phyloP scores from a whole-genome alignment of 768 basidiomycete species.

The Suillus luteus region DNA sequence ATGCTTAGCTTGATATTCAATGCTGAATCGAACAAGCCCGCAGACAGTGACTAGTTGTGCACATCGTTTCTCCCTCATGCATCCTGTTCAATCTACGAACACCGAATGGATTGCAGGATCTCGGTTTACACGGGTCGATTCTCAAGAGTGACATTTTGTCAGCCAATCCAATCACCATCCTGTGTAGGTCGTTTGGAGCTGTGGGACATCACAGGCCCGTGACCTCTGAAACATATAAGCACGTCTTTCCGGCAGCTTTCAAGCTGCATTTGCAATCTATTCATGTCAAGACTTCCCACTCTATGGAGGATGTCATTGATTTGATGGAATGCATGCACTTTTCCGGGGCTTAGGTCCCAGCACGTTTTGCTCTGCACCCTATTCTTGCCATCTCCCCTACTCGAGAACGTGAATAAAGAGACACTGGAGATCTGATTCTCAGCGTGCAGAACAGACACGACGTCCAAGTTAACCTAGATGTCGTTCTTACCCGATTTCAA shows the following conservation, averaged over 20 bases:
- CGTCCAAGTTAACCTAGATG: no score
- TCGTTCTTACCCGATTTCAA: no score
- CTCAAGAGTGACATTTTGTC: neutral
- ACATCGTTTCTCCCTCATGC: no score
- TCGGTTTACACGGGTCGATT: neutral
- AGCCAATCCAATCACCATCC: neutral
- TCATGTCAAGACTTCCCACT: no score
- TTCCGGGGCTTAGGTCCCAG: neutral
- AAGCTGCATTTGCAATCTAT: no score
- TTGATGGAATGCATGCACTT: neutral
- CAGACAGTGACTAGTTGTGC: no score
- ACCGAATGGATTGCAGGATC: neutral
- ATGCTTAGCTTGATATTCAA: neutral
- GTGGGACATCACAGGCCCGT: neutral
- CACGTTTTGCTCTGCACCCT: no score
- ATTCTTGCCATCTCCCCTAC: no score
- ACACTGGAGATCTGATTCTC: no score
- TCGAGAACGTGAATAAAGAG: no score
- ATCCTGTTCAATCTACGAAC: neutral
- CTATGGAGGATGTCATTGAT: no score
- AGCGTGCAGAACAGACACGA: no score
- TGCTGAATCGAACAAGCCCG: neutral
- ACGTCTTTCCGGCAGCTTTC: neutral
- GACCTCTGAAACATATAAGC: neutral
- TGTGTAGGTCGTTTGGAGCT: neutral